Evolutionary conservation across 768 basidiomycete species (phyloP).

Genomic region (Tylopilus felleus): DNA sequence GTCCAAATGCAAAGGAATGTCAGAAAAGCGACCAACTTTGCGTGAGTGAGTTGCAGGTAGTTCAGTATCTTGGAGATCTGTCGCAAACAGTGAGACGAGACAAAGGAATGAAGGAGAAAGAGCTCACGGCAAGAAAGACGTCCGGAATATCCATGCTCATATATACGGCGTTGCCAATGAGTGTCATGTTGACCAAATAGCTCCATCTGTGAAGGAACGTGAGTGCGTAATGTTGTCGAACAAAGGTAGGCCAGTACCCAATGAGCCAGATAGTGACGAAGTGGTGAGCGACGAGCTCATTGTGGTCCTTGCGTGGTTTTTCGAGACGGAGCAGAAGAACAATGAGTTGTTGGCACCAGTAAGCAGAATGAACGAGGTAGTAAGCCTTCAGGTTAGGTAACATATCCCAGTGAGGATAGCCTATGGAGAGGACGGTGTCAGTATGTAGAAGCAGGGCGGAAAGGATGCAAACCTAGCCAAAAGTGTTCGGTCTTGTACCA

Average conservation of each 20-base stretch:
- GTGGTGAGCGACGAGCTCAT: conserved; percentile 87
- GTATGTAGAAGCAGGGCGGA: background rate
- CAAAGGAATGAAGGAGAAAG: background rate
- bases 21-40: conserved; percentile 61
- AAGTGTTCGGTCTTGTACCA: conserved; percentile 84
- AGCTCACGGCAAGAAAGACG: conserved; percentile 72
- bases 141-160: conserved; percentile 98
- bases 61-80: conserved; percentile 85
- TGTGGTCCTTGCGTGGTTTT: conserved; percentile 91
- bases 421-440: conserved; percentile 35
- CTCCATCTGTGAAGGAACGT: conserved; percentile 60
- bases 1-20: conserved; percentile 76
- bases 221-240: background rate
- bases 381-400: conserved; percentile 80
- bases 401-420: conserved; percentile 91
- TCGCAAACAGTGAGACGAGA: background rate
- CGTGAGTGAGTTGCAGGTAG: conserved; percentile 68
- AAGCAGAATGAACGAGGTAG: conserved; percentile 89
- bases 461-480: conserved; percentile 61
- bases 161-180: conserved; percentile 88
- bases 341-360: conserved; percentile 93
- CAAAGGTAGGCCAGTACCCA: conserved; percentile 48
- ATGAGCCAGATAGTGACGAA: conserved; percentile 93
- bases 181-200: conserved; percentile 73
- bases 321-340: conserved; percentile 83